A percentile compares a stretch with the other conserved stretches of the same genome.
Evolutionary conservation across 1,139 yeast species (phyloP).

Genomic region (Taphrina deformans): DNA sequence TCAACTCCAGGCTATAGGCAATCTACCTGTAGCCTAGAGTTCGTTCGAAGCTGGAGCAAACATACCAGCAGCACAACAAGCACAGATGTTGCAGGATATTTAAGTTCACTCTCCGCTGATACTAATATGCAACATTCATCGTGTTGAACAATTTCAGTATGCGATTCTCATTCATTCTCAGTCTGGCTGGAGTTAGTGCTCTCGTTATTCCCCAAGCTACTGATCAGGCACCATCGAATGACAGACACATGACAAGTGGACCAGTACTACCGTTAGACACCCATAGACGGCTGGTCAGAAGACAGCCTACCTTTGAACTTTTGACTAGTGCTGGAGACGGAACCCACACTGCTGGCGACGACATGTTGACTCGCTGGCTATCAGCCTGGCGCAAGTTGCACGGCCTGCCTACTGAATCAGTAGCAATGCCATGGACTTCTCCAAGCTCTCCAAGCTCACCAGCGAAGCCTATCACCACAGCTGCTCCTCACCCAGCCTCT

Average conservation of each 20-base stretch:
- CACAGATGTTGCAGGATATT: neutral
- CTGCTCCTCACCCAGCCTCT: neutral
- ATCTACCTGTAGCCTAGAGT: neutral
- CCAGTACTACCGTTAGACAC: too few species aligned
- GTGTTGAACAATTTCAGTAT: neutral
- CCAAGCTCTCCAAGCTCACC: neutral
- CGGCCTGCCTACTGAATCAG: neutral
- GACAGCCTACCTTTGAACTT: neutral
- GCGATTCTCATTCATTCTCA: neutral
- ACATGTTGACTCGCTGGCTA: neutral
- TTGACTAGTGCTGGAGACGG: neutral
- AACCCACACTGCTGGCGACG: neutral
- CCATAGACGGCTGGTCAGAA: too few species aligned
- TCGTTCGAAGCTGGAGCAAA: neutral
- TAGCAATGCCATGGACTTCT: neutral
- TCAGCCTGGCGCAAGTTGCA: neutral
- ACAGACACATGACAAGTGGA: too few species aligned
- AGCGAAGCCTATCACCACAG: neutral
- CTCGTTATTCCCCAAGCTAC: neutral
- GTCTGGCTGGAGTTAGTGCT: neutral
- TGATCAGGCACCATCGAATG: neutral
- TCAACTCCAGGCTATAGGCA: neutral
- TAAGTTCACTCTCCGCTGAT: neutral
- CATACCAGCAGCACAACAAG: neutral
- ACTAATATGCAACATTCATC: neutral